Conservation (phyloP, 352 stramenopile genomes). For the Globisporangium mamillatum region DNA sequence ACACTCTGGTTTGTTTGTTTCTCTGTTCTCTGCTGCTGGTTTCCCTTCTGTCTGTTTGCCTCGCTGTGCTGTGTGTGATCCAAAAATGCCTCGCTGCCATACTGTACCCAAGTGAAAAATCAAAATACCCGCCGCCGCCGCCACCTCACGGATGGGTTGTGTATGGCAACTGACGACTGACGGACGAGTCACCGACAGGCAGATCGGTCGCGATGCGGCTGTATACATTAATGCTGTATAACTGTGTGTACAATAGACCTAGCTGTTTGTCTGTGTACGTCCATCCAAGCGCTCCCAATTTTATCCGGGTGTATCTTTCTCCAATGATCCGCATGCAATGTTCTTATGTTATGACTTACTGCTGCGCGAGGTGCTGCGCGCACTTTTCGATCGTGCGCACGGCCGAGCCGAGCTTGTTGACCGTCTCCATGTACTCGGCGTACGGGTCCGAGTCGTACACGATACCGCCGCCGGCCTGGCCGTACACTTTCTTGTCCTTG, state of each 20-base stretch:
- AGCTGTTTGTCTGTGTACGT: not conserved
- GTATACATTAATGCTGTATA: not conserved
- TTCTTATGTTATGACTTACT: conserved; percentile 10
- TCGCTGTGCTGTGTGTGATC: not conserved
- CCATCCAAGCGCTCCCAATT: not conserved
- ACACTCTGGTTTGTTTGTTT: conserved; percentile 2
- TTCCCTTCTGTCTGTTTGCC: not conserved
- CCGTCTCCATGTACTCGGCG: conserved; percentile 86
- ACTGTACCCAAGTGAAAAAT: conserved; percentile 10
- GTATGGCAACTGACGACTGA: not conserved
- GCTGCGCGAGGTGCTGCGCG: conserved; percentile 36
- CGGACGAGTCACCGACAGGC: not conserved
- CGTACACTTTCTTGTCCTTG: conserved; percentile 77
- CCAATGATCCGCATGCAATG: not conserved
- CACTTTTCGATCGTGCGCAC: conserved; percentile 87
- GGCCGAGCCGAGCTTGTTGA: conserved; percentile 86
- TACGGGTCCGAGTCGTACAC: conserved; percentile 88
- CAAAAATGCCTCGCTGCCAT: not conserved
- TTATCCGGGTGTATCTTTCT: not conserved
- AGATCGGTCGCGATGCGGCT: not conserved
- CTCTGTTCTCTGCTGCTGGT: not conserved
- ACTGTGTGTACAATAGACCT: not conserved
- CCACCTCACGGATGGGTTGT: not conserved
- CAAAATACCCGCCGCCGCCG: not conserved
- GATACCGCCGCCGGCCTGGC: conserved; percentile 83